Conservation (phyloP, 2,329 filamentous ascomycete genomes). For the Colletotrichum ledebouriae region DNA sequence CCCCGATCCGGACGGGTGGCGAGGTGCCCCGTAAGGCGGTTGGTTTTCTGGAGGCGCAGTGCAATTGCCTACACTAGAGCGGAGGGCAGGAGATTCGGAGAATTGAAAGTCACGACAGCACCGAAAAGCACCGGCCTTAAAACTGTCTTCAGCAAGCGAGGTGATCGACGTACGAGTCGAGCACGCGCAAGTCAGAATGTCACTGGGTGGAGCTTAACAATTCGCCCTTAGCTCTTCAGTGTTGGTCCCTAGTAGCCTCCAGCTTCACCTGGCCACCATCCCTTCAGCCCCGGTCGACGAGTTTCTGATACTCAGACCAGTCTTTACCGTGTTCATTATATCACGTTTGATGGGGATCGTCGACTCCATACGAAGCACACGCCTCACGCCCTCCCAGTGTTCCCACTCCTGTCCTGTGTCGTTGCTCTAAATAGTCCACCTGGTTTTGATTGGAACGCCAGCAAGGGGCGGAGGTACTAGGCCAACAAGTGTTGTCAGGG, state of each 20-base stretch:
- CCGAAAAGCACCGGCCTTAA: no score
- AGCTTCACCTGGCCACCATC: no score
- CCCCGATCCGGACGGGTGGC: no score
- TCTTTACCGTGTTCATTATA: slow-evolving; percentile 17
- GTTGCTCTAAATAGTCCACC: background rate
- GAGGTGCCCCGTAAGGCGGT: no score
- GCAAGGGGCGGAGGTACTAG: background rate
- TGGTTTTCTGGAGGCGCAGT: background rate
- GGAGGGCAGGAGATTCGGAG: no score
- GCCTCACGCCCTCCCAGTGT: background rate
- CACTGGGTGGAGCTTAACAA: background rate
- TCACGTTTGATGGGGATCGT: slow-evolving; percentile 22
- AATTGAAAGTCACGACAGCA: no score
- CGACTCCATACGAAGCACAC: background rate
- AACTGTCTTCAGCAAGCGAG: no score
- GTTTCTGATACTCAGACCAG: background rate
- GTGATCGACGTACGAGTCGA: background rate
- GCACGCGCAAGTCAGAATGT: background rate
- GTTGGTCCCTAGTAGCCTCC: background rate
- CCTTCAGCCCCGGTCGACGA: no score
- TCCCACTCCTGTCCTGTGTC: background rate
- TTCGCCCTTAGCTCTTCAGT: background rate
- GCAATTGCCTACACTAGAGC: no score
- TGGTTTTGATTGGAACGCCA: background rate
- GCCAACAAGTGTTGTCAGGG: no score